Base-by-base conservation (phyloP, 768 basidiomycete species). In the Solioccasus polychromus region DNA sequence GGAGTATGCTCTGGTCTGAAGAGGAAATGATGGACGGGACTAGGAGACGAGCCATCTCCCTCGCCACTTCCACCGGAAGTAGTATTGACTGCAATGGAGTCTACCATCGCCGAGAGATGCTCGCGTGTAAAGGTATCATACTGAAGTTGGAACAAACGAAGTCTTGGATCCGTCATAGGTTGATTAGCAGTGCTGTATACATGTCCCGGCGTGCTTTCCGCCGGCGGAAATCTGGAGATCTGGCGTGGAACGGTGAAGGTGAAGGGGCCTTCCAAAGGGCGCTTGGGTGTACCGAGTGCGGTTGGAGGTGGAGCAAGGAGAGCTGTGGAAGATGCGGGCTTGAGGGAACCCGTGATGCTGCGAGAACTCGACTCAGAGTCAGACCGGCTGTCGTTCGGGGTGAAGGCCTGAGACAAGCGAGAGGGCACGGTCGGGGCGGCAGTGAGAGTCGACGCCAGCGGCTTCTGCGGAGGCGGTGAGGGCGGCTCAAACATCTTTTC, bases 81-180 rank as follows among this genome's bases (percentile, higher is more conserved):
- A 0, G 83, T 80, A 51, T 86, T 83, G 31, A 86, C 71, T n/a
- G 91, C 92, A 49, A 97, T 94, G 3, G 92, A 90, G 54, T 96
- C 94, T 2, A 95, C 92, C 68, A 98, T 79, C 0, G 89, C 92
- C 3, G 91, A 92, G 34, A 98, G 79, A 61, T 96, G 92, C 18
- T 95, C 89, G 35, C 92, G 81, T 2, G 95, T 99, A 60, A 89
- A 94, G 0, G 95, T 97, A 64, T 99, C 95, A 60, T 97, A 98
- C 53, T 92, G 84, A 41, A 93, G 88, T 59, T 92, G 88, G 68
- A 98, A 97, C 29, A 97, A 75, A 11, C 85, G 83, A 10, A 92
- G 77, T 23, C 83, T 82, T 3, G 88, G 82, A 59, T 91, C 88
- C 22, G 83, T 85, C 22, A 61, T 54, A 18, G 75, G 73, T 22